Evolutionary conservation across 2,329 filamentous ascomycete species (phyloP).

Genomic region (Alternaria triticina): DNA sequence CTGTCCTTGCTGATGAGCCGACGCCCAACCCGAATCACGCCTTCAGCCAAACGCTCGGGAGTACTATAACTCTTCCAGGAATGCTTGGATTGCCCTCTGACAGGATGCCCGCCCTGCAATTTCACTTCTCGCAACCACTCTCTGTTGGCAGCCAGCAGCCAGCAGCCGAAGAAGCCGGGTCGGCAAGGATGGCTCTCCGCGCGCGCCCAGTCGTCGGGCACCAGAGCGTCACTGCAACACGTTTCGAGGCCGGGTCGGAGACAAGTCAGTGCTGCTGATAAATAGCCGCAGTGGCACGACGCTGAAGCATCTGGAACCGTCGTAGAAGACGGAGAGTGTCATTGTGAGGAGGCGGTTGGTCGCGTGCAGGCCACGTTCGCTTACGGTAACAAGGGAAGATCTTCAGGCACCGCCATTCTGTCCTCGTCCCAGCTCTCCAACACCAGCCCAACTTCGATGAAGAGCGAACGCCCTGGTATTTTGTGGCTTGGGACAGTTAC

Average conservation of each 20-base stretch:
- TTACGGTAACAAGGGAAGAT: conserved; percentile 15
- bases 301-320: conserved; percentile 12
- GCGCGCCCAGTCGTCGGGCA: conserved; percentile 12
- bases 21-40: conserved; percentile 3
- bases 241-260: conserved; percentile 18
- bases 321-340: conserved; percentile 11
- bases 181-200: conserved; percentile 18
- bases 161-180: conserved; percentile 12
- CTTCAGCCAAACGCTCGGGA: neutral
- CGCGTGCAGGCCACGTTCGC: conserved; percentile 20
- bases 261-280: conserved; percentile 14
- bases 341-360: conserved; percentile 10
- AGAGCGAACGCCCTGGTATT: neutral
- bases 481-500: neutral
- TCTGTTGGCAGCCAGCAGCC: conserved; percentile 9
- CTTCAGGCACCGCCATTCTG: conserved; percentile 21
- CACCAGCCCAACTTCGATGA: neutral
- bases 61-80: neutral
- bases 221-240: conserved; percentile 16
- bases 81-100: neutral
- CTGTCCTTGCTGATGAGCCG: conserved; percentile 1
- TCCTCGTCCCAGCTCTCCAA: neutral
- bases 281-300: conserved; percentile 13
- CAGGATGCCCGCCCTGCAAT: conserved; percentile 5
- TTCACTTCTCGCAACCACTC: neutral